Percentiles rank a stretch among this genome's conserved stretches.
Evolutionary conservation across 192 early-diverging fungal species (phyloP).

Genomic region (Geranomyces variabilis): DNA sequence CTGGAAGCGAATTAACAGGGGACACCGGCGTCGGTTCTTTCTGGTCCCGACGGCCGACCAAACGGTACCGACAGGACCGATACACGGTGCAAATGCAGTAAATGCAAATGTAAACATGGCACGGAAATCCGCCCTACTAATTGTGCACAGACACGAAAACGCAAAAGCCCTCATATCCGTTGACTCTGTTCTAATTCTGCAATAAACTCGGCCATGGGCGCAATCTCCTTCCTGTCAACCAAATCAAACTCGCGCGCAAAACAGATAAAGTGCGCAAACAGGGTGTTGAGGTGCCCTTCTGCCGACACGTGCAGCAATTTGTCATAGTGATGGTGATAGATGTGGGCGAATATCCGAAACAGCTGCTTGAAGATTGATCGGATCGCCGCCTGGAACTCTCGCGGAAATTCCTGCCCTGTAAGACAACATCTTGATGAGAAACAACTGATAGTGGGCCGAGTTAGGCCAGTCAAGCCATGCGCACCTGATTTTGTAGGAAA

Average conservation of each 20-base stretch:
- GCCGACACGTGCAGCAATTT: slow-evolving; percentile 79
- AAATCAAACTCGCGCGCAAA: slow-evolving; percentile 94
- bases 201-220: slow-evolving; percentile 80
- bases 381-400: slow-evolving; percentile 70
- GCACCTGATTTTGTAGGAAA: slow-evolving; percentile 90
- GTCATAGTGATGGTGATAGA: slow-evolving; percentile 90
- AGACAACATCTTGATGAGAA: not conserved
- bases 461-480: no score
- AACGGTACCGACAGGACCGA: no score
- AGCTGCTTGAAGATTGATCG: slow-evolving; percentile 81
- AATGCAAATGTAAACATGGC: no score
- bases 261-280: slow-evolving; percentile 94
- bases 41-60: no score
- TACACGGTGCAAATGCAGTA: no score
- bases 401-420: slow-evolving; percentile 78
- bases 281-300: slow-evolving; percentile 92
- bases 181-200: slow-evolving; percentile 36
- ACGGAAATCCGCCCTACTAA: no score
- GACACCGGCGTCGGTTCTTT: no score
- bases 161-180: slow-evolving; percentile 12
- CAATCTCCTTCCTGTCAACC: slow-evolving; percentile 87
- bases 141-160: no score
- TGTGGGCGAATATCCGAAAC: slow-evolving; percentile 89
- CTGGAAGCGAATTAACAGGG: no score
- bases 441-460: not conserved